Conservation (phyloP, 139 green algal species). For the Ettlia oleoabundans region DNA sequence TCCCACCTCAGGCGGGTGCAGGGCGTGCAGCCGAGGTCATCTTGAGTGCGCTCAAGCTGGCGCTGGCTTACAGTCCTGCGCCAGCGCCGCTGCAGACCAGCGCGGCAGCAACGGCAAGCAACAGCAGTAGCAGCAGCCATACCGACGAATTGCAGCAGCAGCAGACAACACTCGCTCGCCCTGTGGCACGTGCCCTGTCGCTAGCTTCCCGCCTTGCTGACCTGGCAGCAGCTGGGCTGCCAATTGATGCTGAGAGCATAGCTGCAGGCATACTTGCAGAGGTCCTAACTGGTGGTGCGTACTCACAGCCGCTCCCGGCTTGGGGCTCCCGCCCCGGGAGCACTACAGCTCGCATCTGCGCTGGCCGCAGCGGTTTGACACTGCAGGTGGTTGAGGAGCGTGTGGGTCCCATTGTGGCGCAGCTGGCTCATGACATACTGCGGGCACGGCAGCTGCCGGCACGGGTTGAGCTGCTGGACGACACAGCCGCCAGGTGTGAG, state of each 20-base stretch:
- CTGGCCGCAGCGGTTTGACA: slow-evolving; percentile 27
- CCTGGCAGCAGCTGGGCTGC: slow-evolving; percentile 64
- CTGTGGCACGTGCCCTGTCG: slow-evolving; percentile 46
- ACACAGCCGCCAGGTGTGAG: slow-evolving; percentile 71
- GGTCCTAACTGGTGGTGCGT: slow-evolving; percentile 26
- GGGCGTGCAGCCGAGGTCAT: slow-evolving; percentile 50
- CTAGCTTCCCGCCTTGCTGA: slow-evolving; percentile 77
- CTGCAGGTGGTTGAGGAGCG: slow-evolving; percentile 61
- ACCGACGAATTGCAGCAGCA: neutral
- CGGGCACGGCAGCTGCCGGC: slow-evolving; percentile 69
- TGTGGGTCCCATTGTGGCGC: slow-evolving; percentile 62
- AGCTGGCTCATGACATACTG: slow-evolving; percentile 74
- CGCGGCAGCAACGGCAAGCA: too few relatives aligned
- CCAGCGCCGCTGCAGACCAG: neutral
- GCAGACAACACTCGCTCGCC: neutral
- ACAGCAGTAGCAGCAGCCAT: slow-evolving; percentile 27
- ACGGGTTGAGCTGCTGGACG: slow-evolving; percentile 83
- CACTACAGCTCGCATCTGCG: neutral
- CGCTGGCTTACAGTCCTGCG: slow-evolving; percentile 36
- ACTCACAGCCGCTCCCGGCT: too few relatives aligned
- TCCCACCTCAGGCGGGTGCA: slow-evolving; percentile 38
- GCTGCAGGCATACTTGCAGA: slow-evolving; percentile 85
- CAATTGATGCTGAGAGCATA: slow-evolving; percentile 84
- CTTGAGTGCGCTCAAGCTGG: slow-evolving; percentile 69
- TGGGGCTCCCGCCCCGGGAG: too few relatives aligned